These are phyloP conservation scores for Penicillium thymicola DNA, from an alignment of 2,329 filamentous ascomycete genomes.

Conservation along the genomic window DNA sequence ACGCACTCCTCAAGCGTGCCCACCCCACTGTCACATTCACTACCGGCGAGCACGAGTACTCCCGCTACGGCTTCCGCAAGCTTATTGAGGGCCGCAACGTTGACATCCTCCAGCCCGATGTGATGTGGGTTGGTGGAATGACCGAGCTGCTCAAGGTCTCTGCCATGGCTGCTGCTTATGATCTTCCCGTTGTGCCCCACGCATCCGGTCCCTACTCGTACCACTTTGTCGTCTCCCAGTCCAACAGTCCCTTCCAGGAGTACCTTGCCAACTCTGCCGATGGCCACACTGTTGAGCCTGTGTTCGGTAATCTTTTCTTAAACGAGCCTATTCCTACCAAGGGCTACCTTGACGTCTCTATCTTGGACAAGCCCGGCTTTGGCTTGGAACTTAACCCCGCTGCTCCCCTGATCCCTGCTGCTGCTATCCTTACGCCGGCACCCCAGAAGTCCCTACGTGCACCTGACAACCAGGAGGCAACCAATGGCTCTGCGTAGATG, in stretches of 20 bases:
- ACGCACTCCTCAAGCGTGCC: constrained; percentile 82
- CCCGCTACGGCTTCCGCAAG: constrained; percentile 90
- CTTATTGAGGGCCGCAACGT: constrained; percentile 86
- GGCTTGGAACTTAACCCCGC: constrained; percentile 81
- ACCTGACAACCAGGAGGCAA: constrained; percentile 25
- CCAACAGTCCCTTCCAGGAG: constrained; percentile 92
- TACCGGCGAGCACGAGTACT: constrained; percentile 94
- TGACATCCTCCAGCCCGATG: constrained; percentile 91
- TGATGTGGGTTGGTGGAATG: constrained; percentile 95
- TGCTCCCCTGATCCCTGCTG: constrained; percentile 73
- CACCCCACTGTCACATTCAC: constrained; percentile 92
- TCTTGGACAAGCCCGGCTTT: constrained; percentile 86
- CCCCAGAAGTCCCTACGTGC: constrained; percentile 48
- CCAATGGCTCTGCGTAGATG: constrained; percentile 20
- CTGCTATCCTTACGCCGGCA: constrained; percentile 67
- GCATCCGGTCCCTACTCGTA: constrained; percentile 93
- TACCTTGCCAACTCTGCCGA: constrained; percentile 92
- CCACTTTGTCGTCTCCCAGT: constrained; percentile 91
- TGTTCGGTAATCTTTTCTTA: constrained; percentile 86
- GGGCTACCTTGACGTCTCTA: constrained; percentile 74
- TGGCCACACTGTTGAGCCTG: constrained; percentile 82
- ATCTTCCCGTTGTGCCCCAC: constrained; percentile 92
- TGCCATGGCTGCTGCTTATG: constrained; percentile 86
- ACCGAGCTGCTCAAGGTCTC: constrained; percentile 88
- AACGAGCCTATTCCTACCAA: constrained; percentile 86